These are phyloP conservation scores for Penicillium bovifimosum DNA, from an alignment of 495 filamentous ascomycete species.

Conservation along the genomic window DNA sequence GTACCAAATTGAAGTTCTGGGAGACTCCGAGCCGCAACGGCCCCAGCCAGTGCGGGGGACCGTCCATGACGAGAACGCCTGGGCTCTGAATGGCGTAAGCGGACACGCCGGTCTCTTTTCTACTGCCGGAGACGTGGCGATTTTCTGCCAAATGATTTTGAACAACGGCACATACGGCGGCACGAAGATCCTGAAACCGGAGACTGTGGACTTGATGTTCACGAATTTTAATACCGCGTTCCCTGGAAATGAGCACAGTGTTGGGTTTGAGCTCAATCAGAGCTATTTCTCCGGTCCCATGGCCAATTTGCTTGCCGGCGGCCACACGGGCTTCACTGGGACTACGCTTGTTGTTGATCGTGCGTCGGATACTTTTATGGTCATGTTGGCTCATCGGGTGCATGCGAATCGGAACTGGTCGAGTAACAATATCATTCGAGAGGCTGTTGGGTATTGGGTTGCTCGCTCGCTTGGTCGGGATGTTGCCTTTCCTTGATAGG, in stretches of 20 bases:
- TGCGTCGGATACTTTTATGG: conserved; percentile 17
- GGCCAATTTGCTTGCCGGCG: conserved; percentile 18
- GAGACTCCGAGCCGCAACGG: conserved; percentile 18
- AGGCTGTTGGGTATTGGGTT: conserved; percentile 24
- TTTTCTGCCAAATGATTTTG: conserved; percentile 27
- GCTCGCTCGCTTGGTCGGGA: conserved; percentile 18
- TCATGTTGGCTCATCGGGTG: conserved; percentile 21
- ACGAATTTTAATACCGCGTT: conserved; percentile 24
- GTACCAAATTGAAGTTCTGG: conserved; percentile 24
- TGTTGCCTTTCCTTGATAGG: conserved; percentile 12
- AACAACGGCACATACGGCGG: conserved; percentile 27
- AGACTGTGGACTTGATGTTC: conserved; percentile 22
- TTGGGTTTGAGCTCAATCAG: conserved; percentile 27
- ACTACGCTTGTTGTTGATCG: conserved; percentile 22
- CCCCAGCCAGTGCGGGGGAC: conserved; percentile 28
- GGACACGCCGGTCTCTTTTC: conserved; percentile 27
- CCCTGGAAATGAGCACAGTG: conserved; percentile 18
- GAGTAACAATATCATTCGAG: conserved; percentile 23
- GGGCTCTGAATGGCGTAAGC: conserved; percentile 21
- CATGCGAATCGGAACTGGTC: conserved; percentile 23
- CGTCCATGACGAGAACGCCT: conserved; percentile 29
- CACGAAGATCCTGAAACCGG: conserved; percentile 12
- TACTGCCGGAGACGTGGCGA: conserved; percentile 17
- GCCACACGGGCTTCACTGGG: conserved; percentile 26
- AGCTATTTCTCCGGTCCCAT: conserved; percentile 24